Percentiles rank a stretch among this genome's conserved stretches.
Evolutionary conservation across 2,329 filamentous ascomycete species (phyloP).

Genomic region (Fusarium tricinctum): DNA sequence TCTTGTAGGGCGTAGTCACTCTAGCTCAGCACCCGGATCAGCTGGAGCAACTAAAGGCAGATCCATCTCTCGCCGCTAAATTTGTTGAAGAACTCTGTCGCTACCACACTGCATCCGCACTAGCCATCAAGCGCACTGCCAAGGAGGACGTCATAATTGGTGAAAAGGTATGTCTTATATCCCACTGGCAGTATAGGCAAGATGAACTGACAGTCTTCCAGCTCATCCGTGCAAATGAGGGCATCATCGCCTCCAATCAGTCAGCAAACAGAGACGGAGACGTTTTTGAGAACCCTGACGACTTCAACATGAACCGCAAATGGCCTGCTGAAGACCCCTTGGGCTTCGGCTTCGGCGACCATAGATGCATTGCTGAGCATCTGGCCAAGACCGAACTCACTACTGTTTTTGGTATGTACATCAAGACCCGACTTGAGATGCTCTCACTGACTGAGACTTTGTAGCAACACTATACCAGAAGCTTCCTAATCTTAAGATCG

Average conservation of each 20-base stretch:
- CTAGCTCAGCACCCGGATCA: constrained; percentile 61
- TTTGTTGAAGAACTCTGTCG: constrained; percentile 66
- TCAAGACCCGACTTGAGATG: accelerated
- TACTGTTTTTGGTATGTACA: constrained; percentile 19
- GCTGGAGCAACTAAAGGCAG: constrained; percentile 57
- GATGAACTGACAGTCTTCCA: constrained; percentile 17
- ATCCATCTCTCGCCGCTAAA: constrained; percentile 54
- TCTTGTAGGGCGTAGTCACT: constrained; percentile 58
- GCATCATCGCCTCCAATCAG: constrained; percentile 63
- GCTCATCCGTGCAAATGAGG: constrained; percentile 59
- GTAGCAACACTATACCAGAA: constrained; percentile 22
- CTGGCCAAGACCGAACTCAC: constrained; percentile 51
- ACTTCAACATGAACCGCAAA: constrained; percentile 60
- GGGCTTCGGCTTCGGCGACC: constrained; percentile 62
- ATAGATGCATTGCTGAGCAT: constrained; percentile 62
- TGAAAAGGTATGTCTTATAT: constrained; percentile 52
- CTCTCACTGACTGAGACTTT: background rate
- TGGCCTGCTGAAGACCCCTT: constrained; percentile 53
- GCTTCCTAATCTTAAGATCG: constrained; percentile 15
- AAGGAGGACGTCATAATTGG: constrained; percentile 62
- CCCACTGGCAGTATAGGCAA: background rate
- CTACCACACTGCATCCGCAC: constrained; percentile 62
- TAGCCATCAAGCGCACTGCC: constrained; percentile 63
- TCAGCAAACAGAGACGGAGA: constrained; percentile 64
- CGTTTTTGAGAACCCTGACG: constrained; percentile 57